These are phyloP conservation scores for Hypoxylon sp. DNA, from an alignment of 2,329 filamentous ascomycete genomes.

Conservation along the genomic window DNA sequence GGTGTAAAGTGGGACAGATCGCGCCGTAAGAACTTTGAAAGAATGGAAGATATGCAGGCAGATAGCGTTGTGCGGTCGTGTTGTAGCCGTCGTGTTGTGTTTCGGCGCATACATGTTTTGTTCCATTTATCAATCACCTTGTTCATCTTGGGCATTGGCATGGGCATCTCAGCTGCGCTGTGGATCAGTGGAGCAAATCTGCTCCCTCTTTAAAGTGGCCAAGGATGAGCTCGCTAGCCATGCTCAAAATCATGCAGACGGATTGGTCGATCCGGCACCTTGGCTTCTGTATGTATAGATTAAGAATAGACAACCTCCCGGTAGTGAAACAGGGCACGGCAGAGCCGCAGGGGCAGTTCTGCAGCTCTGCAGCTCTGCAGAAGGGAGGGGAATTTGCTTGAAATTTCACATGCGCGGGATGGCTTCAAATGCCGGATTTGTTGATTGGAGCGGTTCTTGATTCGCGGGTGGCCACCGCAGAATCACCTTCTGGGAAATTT, in stretches of 20 bases:
- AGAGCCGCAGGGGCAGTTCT: slow-evolving; percentile 42
- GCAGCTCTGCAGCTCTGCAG: slow-evolving; percentile 11
- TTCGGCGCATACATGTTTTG: slow-evolving; percentile 22
- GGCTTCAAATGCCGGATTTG: slow-evolving; percentile 30
- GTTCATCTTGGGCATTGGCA: slow-evolving; percentile 38
- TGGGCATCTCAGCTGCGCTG: slow-evolving; percentile 40
- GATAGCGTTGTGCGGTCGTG: slow-evolving; percentile 8
- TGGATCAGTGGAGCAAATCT: slow-evolving; percentile 42
- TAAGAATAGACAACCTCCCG: slow-evolving; percentile 40
- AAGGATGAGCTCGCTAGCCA: slow-evolving; percentile 38
- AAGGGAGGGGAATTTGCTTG: slow-evolving; percentile 19
- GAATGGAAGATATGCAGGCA: slow-evolving; percentile 13
- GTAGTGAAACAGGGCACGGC: slow-evolving; percentile 44
- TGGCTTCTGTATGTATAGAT: slow-evolving; percentile 37
- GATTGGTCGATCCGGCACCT: slow-evolving; percentile 38
- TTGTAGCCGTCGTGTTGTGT: slow-evolving; percentile 12
- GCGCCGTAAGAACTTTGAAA: slow-evolving; percentile 34
- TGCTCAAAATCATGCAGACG: slow-evolving; percentile 29
- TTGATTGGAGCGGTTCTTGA: slow-evolving; percentile 34
- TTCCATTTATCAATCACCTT: slow-evolving; percentile 37
- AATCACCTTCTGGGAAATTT: slow-evolving; percentile 34
- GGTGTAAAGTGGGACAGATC: slow-evolving; percentile 36
- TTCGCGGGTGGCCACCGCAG: slow-evolving; percentile 26
- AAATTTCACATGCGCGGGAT: slow-evolving; percentile 41
- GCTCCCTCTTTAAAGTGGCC: slow-evolving; percentile 33